phyloP scores from a whole-genome alignment of 2,329 filamentous ascomycete genomes.

The Hymenoscyphus infarciens region DNA sequence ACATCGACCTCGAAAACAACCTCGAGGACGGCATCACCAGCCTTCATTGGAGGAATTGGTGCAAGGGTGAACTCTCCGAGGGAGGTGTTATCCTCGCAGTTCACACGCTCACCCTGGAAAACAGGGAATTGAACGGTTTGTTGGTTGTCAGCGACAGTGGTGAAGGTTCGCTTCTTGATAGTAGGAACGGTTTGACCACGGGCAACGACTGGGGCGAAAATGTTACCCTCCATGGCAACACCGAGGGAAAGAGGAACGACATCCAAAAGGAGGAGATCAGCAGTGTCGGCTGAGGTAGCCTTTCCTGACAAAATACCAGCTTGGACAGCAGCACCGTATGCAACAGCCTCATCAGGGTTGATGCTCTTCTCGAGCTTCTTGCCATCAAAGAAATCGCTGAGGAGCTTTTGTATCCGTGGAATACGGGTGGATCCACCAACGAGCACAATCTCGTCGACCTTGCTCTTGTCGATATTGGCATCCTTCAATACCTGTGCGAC shows the following conservation, averaged over 20 bases:
- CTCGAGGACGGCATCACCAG: constrained; percentile 94
- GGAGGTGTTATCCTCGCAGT: constrained; percentile 98
- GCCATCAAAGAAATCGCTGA: constrained; percentile 98
- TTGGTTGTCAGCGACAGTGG: constrained; percentile 57
- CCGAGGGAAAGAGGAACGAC: constrained; percentile 94
- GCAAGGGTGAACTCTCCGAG: constrained; percentile 96
- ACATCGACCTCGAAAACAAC: constrained; percentile 99
- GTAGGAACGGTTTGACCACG: constrained; percentile 73
- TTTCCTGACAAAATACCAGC: constrained; percentile 98
- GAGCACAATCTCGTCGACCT: constrained; percentile 97
- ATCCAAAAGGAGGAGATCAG: constrained; percentile 92
- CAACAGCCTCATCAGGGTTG: constrained; percentile 99
- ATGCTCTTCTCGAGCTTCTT: constrained; percentile 99
- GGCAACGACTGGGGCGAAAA: constrained; percentile 90
- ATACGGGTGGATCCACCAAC: constrained; percentile 99
- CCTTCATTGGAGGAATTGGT: constrained; percentile 71
- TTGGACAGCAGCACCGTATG: constrained; percentile 97
- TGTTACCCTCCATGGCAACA: constrained; percentile 99
- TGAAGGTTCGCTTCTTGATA: constrained; percentile 62
- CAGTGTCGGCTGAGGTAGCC: constrained; percentile 91
- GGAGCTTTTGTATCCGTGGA: constrained; percentile 96
- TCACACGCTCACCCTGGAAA: constrained; percentile 94
- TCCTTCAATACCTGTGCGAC: constrained; percentile 98
- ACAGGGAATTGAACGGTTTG: constrained; percentile 87
- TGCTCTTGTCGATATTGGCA: constrained; percentile 78